These are phyloP conservation scores for Aspergillus brasiliensis DNA, from an alignment of 2,329 filamentous ascomycete species.

Conservation along the genomic window DNA sequence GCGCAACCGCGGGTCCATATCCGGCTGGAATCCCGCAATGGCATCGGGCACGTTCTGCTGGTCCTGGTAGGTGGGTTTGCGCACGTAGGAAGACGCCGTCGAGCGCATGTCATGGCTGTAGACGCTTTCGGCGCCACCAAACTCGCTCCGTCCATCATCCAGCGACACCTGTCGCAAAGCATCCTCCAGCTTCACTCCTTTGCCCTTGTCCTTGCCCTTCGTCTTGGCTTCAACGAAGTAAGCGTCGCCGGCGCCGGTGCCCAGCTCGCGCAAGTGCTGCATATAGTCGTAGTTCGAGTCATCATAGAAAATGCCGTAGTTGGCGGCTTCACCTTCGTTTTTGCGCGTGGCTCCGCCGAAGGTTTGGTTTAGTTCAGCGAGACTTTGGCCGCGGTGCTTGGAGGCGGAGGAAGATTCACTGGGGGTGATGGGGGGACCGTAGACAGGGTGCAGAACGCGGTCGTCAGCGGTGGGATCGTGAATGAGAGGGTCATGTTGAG, in stretches of 20 bases:
- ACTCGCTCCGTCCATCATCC: slow-evolving; percentile 33
- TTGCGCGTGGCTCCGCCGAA: slow-evolving; percentile 69
- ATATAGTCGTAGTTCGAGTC: slow-evolving; percentile 98
- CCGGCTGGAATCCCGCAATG: slow-evolving; percentile 90
- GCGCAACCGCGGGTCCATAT: slow-evolving; percentile 91
- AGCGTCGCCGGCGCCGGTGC: slow-evolving; percentile 66
- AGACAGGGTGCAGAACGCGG: slow-evolving; percentile 80
- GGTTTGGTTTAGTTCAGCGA: slow-evolving; percentile 74
- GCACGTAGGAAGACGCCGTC: slow-evolving; percentile 71
- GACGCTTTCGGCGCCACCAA: slow-evolving; percentile 31
- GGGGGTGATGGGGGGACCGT: slow-evolving; percentile 37
- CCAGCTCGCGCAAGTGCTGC: slow-evolving; percentile 95
- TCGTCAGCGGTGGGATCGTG: slow-evolving; percentile 86
- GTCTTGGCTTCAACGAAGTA: slow-evolving; percentile 76
- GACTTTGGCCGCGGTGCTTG: slow-evolving; percentile 56
- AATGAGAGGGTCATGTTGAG: slow-evolving; percentile 96
- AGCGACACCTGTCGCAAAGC: slow-evolving; percentile 65
- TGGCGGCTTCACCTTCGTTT: slow-evolving; percentile 95
- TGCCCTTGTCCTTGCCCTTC: slow-evolving; percentile 70
- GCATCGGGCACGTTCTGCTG: slow-evolving; percentile 91
- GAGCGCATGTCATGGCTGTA: slow-evolving; percentile 43
- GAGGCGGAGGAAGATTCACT: slow-evolving; percentile 28
- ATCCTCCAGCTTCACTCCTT: slow-evolving; percentile 79
- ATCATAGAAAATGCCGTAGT: slow-evolving; percentile 91
- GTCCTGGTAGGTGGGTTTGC: slow-evolving; percentile 79